Evolutionary conservation across 2,329 filamentous ascomycete genomes (phyloP), one percentile per base, ranked within the genome.

Genomic region (Xylaria sp.): DNA sequence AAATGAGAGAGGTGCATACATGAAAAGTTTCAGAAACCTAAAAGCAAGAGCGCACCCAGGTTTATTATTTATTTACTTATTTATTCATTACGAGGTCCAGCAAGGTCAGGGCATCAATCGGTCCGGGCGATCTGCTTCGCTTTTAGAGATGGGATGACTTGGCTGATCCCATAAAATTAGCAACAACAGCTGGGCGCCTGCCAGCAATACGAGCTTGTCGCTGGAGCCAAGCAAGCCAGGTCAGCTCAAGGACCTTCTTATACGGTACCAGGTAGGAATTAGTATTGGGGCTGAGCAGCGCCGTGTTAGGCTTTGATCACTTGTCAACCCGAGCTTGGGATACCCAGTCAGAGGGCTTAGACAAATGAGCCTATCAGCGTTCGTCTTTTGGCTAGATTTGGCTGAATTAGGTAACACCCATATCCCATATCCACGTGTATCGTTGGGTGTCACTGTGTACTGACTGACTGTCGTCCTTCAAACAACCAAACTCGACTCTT

Each of bases 391-490:
- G 8, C 47, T 25, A 29, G 32, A 61, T 64, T 42, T 60, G 60
- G 64, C 68, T 68, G 32, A 47, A 69, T 69, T 42, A 18, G 68
- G 68, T 62, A 69, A 69, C 50, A 55, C 37, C 60, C 40, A 60
- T 25, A 29, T 42, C 32, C 16, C 40, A 60, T 25, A 29, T 42
- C 32, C 16, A 60, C 16, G 61, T 50, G n/a, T 29, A 60, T 16
- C 27, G 25, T 44, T 10, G 13, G 32, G 47, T 13, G 21, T 51
- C 42, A 27, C 32, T 25, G 59, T 40, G 18, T 44, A 44, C 37
- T 13, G 8, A 40, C 25, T 12, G 13, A 40, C 27, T n/a, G 29
- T 32, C 2, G 18, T 18, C 35, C 18, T 44, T 8, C 47, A 53
- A 40, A 23, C 60, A 44, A 37, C 35, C 21, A n/a, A n/a, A n/a